Conservation (phyloP, 1,284 basidiomycete species). For the Ganoderma leucocontextum region DNA sequence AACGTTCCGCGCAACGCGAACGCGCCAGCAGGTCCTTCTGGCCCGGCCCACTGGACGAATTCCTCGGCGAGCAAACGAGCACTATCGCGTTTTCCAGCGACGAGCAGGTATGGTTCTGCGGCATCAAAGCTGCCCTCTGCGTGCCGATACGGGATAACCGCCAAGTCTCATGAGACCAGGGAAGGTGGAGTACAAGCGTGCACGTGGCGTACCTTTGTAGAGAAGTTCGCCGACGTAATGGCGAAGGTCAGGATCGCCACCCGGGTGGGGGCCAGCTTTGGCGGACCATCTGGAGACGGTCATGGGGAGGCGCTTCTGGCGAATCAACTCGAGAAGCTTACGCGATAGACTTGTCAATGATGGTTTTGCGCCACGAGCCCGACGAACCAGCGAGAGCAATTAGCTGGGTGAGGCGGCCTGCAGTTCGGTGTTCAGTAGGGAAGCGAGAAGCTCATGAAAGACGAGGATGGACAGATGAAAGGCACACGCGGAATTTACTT, state of each 20-base stretch:
- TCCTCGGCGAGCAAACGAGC: constrained; percentile 86
- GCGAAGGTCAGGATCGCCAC: constrained; percentile 86
- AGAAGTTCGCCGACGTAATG: constrained; percentile 89
- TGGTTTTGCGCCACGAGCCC: constrained; percentile 84
- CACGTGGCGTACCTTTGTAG: constrained; percentile 74
- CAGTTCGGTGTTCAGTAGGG: constrained; percentile 8
- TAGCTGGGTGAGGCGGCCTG: constrained; percentile 83
- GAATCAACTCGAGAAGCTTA: constrained; percentile 48
- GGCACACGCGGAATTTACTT: constrained; percentile 42
- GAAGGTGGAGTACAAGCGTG: constrained; percentile 11
- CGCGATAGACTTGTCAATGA: constrained; percentile 82
- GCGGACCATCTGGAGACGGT: constrained; percentile 75
- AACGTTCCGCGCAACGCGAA: constrained; percentile 87
- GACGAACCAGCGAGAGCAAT: constrained; percentile 78
- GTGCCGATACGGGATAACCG: constrained; percentile 1
- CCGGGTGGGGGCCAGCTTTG: constrained; percentile 77
- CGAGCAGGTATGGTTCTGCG: constrained; percentile 84
- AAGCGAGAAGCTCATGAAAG: neutral
- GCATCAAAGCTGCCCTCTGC: constrained; percentile 77
- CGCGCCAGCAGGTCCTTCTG: constrained; percentile 58
- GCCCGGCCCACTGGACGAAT: constrained; percentile 80
- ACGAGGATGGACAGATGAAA: constrained; percentile 20
- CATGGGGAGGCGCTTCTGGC: neutral
- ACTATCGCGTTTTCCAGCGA: constrained; percentile 87
- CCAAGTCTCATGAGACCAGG: constrained; percentile 20